Evolutionary conservation across 2,329 filamentous ascomycete species (phyloP), one percentile per base, ranked within the genome.

Genomic region (Pseudogymnoascus sp.): DNA sequence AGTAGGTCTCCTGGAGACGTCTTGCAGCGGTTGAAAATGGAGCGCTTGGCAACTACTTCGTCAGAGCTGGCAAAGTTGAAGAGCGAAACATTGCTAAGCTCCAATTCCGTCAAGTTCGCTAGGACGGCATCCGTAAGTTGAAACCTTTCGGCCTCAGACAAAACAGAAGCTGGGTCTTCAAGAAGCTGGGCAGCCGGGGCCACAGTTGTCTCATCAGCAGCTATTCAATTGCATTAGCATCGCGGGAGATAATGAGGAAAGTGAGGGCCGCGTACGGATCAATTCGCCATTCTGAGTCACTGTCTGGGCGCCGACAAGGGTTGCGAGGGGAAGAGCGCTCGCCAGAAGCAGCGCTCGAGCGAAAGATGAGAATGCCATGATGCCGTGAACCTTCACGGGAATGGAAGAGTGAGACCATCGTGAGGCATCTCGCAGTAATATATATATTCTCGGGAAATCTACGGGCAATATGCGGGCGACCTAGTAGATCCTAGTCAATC

Each of bases 61-160:
- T 31, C 49, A 12, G 49, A 33, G 49, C 49, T n/a, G 9, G 49
- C 63, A 40, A 67, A 66, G 14, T 37, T 28, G 38, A 67, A 67
- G 1, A 65, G 43, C 2, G 64, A 61, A 33, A 59, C 37, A 41
- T 64, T 67, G 21, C 35, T 62, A 9, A 64, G 45, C 25, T 64
- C 61, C 14, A 65, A 43, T 45, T 25, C 41, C 7, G 64, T 62
- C 18, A 68, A 35, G 40, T 63, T 65, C 4, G 65, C 61, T 16
- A 68, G 65, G 11, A 66, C 63, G 9, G 37, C 62, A 18, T 68
- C 64, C 25, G 67, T 69, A 40, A 69, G 59, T 31, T 69, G 67
- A 40, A 65, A 12, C 25, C 37, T 61, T 58, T 69, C 67, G 6
- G 49, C 49, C 25, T 63, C 45, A 16, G 59, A 63, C 25, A 33